These are phyloP conservation scores for Raphanus hybrid DNA, from an alignment of 441 rosid genomes.

Conservation along the genomic window DNA sequence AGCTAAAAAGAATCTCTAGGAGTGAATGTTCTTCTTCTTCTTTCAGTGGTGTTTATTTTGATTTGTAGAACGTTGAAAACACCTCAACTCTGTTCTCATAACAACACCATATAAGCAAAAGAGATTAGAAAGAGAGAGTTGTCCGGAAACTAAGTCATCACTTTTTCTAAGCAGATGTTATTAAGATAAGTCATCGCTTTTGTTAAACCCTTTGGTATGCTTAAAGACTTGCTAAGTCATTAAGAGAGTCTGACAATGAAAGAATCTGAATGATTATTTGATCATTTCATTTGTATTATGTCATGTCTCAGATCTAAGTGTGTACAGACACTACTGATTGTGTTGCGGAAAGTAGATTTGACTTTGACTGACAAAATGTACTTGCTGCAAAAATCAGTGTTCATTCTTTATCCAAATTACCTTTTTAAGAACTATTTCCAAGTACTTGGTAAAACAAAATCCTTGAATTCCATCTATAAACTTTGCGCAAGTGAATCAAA, in stretches of 20 bases:
- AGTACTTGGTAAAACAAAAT: neutral
- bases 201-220: neutral
- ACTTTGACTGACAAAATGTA: constrained; percentile 42
- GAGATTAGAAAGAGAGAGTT: constrained; percentile 5
- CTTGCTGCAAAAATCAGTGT: constrained; percentile 27
- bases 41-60: neutral
- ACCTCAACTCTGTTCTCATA: neutral
- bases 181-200: neutral
- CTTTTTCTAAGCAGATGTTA: neutral
- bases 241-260: constrained; percentile 1
- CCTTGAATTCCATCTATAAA: neutral
- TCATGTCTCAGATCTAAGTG: constrained; percentile 33
- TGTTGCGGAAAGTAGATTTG: constrained; percentile 28
- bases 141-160: constrained; percentile 2
- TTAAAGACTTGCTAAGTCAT: neutral
- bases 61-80: neutral
- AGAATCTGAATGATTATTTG: constrained; percentile 27
- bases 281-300: constrained; percentile 21
- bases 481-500: neutral
- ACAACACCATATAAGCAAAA: neutral
- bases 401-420: neutral
- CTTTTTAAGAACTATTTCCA: too few species aligned
- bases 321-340: constrained; percentile 24
- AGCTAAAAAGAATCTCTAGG: too few species aligned
- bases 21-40: neutral